These are phyloP conservation scores for Ceratocystis papillata DNA, from an alignment of 2,329 filamentous ascomycete species.

Conservation along the genomic window DNA sequence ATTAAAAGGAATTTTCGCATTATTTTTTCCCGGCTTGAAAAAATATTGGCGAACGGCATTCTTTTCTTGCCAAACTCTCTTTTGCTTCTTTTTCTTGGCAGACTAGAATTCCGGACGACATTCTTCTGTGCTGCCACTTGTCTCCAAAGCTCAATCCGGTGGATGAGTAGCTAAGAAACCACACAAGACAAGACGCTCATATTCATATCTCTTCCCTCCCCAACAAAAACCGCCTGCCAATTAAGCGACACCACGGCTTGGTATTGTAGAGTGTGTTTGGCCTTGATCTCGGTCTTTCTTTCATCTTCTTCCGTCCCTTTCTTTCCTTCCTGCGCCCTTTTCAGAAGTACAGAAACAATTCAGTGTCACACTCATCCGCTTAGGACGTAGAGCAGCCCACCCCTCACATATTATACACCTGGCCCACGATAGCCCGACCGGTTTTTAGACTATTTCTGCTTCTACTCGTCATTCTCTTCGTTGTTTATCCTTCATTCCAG, in stretches of 20 bases:
- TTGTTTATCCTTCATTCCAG: no score
- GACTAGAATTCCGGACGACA: not conserved
- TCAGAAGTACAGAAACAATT: no score
- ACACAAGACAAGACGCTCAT: not conserved
- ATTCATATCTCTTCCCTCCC: not conserved
- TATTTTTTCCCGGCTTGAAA: not conserved
- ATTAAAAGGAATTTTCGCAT: not conserved
- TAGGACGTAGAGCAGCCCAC: no score
- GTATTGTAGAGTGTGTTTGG: no score
- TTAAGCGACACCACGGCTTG: no score
- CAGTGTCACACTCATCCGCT: no score
- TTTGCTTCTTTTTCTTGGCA: not conserved
- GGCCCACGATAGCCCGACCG: no score
- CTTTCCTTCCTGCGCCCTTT: no score
- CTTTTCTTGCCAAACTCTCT: not conserved
- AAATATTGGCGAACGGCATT: not conserved
- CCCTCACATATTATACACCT: no score
- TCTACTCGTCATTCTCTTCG: not conserved
- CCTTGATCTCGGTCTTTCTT: no score
- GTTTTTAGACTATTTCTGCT: not conserved
- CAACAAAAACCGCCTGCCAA: no score
- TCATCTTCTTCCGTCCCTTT: no score
- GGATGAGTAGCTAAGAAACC: not conserved
- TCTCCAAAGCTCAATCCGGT: not conserved
- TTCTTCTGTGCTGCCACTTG: conserved; percentile 10